Evolutionary conservation across 225 moss, liverwort and hornwort genomes (phyloP).

Genomic region (Pseudisothecium myosuroides): DNA sequence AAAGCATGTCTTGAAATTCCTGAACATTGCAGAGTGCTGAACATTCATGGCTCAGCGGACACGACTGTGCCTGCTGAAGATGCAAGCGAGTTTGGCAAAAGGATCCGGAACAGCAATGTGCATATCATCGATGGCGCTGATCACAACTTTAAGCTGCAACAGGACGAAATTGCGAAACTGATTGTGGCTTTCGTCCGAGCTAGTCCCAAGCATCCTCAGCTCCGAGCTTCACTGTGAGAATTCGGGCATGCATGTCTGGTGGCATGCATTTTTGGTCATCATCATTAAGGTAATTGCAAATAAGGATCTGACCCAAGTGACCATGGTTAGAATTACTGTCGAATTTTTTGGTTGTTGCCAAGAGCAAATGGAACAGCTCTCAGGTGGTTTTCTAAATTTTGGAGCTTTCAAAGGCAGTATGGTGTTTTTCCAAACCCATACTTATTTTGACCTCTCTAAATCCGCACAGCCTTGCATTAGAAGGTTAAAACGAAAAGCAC

Average conservation of each 20-base stretch:
- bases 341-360: background rate
- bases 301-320: background rate
- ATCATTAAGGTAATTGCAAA: background rate
- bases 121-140: conserved; percentile 43
- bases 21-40: conserved; percentile 51
- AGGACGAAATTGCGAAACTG: conserved; percentile 33
- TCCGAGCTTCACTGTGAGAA: conserved; percentile 13
- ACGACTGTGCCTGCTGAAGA: conserved; percentile 40
- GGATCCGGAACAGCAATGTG: conserved; percentile 47
- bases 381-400: background rate
- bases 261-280: background rate
- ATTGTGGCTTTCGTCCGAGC: conserved; percentile 45
- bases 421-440: background rate
- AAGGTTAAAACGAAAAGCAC: background rate
- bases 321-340: background rate
- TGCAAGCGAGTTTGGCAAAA: conserved; percentile 44
- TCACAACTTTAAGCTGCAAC: conserved; percentile 47
- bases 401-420: background rate
- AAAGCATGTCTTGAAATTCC: conserved; percentile 32
- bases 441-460: background rate
- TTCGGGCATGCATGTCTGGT: background rate
- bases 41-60: conserved; percentile 62
- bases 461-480: background rate
- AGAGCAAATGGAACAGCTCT: background rate
- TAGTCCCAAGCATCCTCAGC: background rate